A percentile compares a stretch with the other conserved stretches of the same genome.
phyloP scores from a whole-genome alignment of 2,329 filamentous ascomycete genomes.

The Penicillium polonicum region DNA sequence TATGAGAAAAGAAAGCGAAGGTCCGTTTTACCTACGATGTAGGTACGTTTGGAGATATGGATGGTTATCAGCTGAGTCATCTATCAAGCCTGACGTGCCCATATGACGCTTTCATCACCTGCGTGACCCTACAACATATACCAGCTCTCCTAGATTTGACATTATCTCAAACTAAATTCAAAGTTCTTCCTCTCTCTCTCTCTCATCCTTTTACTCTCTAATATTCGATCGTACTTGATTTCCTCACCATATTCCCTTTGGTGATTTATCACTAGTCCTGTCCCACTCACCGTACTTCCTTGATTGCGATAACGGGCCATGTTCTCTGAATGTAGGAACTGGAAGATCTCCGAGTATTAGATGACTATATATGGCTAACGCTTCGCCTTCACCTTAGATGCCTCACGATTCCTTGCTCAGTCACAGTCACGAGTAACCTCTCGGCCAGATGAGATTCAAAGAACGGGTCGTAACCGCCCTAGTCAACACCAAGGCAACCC shows the following conservation, averaged over 20 bases:
- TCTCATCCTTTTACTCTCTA: neutral
- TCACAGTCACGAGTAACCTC: slow-evolving; percentile 88
- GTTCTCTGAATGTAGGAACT: slow-evolving; percentile 83
- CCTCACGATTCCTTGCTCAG: slow-evolving; percentile 92
- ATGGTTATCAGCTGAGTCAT: slow-evolving; percentile 36
- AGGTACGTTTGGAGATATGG: neutral
- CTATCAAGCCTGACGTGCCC: slow-evolving; percentile 36
- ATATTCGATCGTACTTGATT: slow-evolving; percentile 2
- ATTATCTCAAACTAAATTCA: slow-evolving; percentile 2
- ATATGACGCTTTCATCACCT: slow-evolving; percentile 37
- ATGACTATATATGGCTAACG: slow-evolving; percentile 1
- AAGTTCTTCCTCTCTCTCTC: neutral
- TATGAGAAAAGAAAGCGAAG: slow-evolving; percentile 1
- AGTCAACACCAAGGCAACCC: slow-evolving; percentile 47
- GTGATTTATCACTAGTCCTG: neutral
- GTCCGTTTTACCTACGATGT: slow-evolving; percentile 1
- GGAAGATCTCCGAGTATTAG: slow-evolving; percentile 5
- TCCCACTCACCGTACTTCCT: slow-evolving; percentile 6
- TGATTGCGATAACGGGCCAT: slow-evolving; percentile 48
- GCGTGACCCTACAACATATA: slow-evolving; percentile 13
- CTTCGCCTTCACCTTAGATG: slow-evolving; percentile 63
- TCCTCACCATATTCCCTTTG: neutral
- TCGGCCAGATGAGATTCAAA: slow-evolving; percentile 55
- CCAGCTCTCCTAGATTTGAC: slow-evolving; percentile 1
- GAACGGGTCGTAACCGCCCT: slow-evolving; percentile 50